Conservation (phyloP, 2,329 filamentous ascomycete genomes). For the Colletotrichum sp. region DNA sequence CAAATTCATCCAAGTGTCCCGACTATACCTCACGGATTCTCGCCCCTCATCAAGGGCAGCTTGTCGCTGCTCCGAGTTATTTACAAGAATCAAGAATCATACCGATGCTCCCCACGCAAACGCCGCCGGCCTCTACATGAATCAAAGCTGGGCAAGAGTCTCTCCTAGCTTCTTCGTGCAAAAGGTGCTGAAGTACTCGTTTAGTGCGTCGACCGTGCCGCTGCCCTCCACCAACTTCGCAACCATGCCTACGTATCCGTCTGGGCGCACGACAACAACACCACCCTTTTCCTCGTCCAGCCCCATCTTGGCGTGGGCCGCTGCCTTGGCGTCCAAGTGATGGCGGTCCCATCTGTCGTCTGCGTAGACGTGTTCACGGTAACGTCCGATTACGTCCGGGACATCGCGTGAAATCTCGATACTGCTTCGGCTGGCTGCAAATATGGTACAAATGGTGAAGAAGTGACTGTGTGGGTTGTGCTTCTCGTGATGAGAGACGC, state of each 20-base stretch:
- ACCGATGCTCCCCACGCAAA: background rate
- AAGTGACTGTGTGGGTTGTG: constrained; percentile 87
- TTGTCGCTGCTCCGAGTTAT: background rate
- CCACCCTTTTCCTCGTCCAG: constrained; percentile 75
- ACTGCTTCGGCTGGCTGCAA: constrained; percentile 69
- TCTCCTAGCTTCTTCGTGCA: constrained; percentile 63
- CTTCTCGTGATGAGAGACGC: constrained; percentile 76
- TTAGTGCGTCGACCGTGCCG: constrained; percentile 81
- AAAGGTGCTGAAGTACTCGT: constrained; percentile 82
- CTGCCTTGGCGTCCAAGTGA: constrained; percentile 71
- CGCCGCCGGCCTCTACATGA: background rate
- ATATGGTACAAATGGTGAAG: constrained; percentile 79
- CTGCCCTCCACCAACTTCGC: constrained; percentile 75
- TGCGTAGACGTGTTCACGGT: constrained; percentile 83
- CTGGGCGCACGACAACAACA: constrained; percentile 83
- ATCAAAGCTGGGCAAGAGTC: constrained; percentile 42
- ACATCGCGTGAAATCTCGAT: constrained; percentile 77
- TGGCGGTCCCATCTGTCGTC: constrained; percentile 80
- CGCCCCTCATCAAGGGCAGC: background rate
- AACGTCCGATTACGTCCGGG: constrained; percentile 73
- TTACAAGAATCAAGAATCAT: background rate
- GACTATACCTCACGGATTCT: background rate
- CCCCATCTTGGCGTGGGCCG: constrained; percentile 88
- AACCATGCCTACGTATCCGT: constrained; percentile 85
- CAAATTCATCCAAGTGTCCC: background rate